Evolutionary conservation across 352 stramenopile species (phyloP).

Genomic region (Phytophthora rubi): DNA sequence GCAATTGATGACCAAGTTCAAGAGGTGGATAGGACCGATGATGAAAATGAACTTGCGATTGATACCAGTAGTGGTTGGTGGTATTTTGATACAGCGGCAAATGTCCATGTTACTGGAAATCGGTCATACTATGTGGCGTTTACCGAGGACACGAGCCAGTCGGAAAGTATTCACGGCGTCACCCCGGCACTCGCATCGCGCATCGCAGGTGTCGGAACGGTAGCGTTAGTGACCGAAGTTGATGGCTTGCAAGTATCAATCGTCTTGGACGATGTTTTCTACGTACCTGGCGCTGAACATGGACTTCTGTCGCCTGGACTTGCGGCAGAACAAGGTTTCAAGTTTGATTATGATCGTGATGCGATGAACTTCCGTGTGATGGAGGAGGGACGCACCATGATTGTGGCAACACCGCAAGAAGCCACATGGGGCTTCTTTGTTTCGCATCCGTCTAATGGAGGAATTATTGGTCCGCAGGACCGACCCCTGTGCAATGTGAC

Average conservation of each 20-base stretch:
- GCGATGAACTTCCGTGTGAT: too few species aligned
- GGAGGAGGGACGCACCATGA: too few species aligned
- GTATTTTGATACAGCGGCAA: conserved; percentile 13
- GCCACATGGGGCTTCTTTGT: too few species aligned
- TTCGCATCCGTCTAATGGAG: too few species aligned
- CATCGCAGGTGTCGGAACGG: conserved; percentile 8
- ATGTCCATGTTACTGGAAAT: conserved; percentile 7
- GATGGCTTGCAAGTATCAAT: background rate
- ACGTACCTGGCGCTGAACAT: conserved; percentile 1
- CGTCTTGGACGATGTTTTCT: conserved; percentile 4
- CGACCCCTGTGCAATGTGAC: too few species aligned
- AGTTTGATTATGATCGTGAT: conserved; percentile 7
- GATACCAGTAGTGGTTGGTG: conserved; percentile 3
- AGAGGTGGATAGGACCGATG: too few species aligned
- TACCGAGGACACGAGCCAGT: background rate
- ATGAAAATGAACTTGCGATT: too few species aligned
- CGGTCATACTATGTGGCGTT: background rate
- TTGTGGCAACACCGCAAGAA: too few species aligned
- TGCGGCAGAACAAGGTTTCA: background rate
- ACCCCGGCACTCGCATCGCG: conserved; percentile 2
- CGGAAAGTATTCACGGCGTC: background rate
- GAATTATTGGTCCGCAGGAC: too few species aligned
- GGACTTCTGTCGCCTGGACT: background rate
- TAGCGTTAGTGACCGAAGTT: conserved; percentile 7
- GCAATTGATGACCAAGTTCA: too few species aligned